Evolutionary conservation across 2,329 filamentous ascomycete genomes (phyloP).

Genomic region (Botryosphaeria dothidea): DNA sequence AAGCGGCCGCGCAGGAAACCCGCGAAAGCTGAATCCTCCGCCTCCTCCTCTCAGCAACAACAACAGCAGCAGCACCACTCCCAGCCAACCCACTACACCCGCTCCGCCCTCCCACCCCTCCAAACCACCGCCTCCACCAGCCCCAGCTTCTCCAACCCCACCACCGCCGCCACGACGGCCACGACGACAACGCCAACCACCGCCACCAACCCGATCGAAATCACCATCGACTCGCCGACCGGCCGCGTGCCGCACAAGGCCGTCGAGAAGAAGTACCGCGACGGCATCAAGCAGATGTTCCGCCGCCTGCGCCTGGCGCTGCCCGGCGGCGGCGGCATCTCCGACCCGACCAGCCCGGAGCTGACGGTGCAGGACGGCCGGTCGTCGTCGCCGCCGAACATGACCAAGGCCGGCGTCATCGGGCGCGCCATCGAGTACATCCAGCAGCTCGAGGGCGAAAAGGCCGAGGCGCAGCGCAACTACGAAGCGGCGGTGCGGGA

Average conservation of each 20-base stretch:
- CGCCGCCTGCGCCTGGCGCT: background rate
- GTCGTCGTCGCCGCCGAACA: background rate
- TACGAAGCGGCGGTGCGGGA: background rate
- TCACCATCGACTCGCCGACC: background rate
- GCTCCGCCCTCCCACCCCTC: background rate
- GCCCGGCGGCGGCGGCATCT: background rate
- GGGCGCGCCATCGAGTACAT: constrained; percentile 1
- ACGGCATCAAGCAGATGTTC: constrained; percentile 4
- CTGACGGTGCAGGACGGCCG: background rate
- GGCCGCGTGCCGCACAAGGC: background rate
- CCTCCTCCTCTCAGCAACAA: background rate
- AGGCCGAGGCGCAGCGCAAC: background rate
- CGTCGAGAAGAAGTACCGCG: constrained; percentile 14
- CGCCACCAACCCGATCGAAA: background rate
- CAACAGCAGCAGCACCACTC: background rate
- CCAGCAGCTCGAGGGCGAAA: background rate
- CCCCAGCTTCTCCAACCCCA: background rate
- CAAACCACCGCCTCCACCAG: background rate
- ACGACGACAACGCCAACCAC: background rate
- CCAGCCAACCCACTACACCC: background rate
- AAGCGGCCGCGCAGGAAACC: background rate
- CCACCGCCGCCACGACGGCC: background rate
- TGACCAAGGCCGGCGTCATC: background rate
- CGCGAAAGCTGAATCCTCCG: background rate
- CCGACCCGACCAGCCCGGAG: background rate